Conservation (phyloP, 768 basidiomycete species). For the Vishniacozyma victoriae region DNA sequence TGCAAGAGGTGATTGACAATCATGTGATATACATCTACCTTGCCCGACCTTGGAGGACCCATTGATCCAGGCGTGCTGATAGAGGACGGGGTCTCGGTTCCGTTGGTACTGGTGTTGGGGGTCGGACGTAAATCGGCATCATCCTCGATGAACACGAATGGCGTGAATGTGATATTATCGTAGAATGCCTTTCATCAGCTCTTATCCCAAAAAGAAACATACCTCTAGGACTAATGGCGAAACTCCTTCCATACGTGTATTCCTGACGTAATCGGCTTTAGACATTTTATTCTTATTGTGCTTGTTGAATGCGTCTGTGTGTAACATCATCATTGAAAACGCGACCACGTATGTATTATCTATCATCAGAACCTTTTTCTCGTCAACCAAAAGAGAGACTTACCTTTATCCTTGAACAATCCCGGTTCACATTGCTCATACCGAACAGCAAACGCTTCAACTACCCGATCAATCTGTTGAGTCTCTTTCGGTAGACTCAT, state of each 20-base stretch:
- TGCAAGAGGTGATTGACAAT: conserved; percentile 50
- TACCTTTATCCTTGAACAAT: conserved; percentile 72
- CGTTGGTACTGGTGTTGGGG: conserved; percentile 22
- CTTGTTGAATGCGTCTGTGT: conserved; percentile 97
- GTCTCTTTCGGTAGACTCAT: conserved; percentile 89
- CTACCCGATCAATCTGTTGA: conserved; percentile 95
- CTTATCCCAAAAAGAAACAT: conserved; percentile 1
- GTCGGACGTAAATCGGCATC: conserved; percentile 60
- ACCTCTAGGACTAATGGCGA: conserved; percentile 79
- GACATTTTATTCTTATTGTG: conserved; percentile 97
- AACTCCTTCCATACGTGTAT: conserved; percentile 80
- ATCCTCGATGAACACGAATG: conserved; percentile 95
- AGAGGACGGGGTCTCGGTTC: conserved; percentile 10
- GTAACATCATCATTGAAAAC: conserved; percentile 96
- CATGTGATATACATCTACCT: conserved; percentile 86
- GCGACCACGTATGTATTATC: conserved; percentile 94
- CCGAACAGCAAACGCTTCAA: conserved; percentile 84
- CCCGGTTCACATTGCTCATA: conserved; percentile 78
- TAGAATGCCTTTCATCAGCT: conserved; percentile 66
- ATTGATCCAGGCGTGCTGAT: background rate
- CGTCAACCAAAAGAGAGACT: conserved; percentile 15
- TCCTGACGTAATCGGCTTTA: conserved; percentile 87
- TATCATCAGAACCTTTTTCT: conserved; percentile 38
- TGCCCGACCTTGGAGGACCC: conserved; percentile 6
- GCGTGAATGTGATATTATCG: conserved; percentile 92